Percentiles rank a stretch among this genome's conserved stretches.
These are phyloP conservation scores for Wickerhamomyces sp. DNA, from an alignment of 1,139 yeast species.

Conservation along the genomic window DNA sequence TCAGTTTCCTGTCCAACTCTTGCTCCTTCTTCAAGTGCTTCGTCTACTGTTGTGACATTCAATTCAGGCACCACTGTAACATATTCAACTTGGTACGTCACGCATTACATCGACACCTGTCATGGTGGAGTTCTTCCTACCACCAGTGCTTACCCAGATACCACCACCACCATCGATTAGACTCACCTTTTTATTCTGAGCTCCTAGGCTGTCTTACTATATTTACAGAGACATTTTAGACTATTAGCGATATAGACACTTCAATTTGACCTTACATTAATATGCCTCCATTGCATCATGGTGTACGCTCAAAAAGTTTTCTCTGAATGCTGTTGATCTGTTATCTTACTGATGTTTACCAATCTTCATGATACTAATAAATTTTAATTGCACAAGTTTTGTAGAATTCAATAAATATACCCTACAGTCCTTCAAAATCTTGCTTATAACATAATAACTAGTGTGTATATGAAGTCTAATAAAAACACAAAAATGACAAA, in stretches of 20 bases:
- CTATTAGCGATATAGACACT: not conserved
- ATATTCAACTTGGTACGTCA: slow-evolving; percentile 2
- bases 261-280: too few species aligned
- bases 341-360: too few species aligned
- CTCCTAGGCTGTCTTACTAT: not conserved
- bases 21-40: slow-evolving; percentile 4
- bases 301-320: too few species aligned
- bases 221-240: not conserved
- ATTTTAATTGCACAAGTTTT: too few species aligned
- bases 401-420: too few species aligned
- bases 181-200: not conserved
- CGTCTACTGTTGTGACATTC: not conserved
- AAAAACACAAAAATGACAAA: too few species aligned
- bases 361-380: too few species aligned
- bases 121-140: not conserved
- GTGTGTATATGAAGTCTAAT: too few species aligned
- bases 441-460: too few species aligned
- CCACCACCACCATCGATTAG: slow-evolving; percentile 5
- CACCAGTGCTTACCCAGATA: not conserved
- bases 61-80: not conserved
- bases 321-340: too few species aligned
- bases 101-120: slow-evolving; percentile 5
- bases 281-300: too few species aligned
- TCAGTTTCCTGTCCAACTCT: slow-evolving; percentile 7
- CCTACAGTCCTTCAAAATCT: too few species aligned